Conservation (phyloP, 192 early-diverging fungal species). For the Martensiomyces pterosporus region DNA sequence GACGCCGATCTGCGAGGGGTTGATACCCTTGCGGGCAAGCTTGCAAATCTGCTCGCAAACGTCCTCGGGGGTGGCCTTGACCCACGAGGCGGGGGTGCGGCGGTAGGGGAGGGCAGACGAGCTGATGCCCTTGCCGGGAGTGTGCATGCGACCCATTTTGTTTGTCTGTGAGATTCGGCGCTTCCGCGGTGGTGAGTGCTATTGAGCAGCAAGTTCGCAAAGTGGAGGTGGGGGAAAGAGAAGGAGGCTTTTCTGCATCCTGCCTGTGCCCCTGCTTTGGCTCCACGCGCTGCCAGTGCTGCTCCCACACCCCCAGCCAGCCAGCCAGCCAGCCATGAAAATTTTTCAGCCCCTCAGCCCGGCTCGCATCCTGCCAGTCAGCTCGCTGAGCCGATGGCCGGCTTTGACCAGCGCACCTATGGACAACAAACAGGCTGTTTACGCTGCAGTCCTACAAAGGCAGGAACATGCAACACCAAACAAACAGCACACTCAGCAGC, state of each 20-base stretch:
- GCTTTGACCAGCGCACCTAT: too few relatives aligned
- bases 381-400: too few relatives aligned
- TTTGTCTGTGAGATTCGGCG: conserved; percentile 7
- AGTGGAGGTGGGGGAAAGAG: neutral
- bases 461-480: too few relatives aligned
- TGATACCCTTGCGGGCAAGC: conserved; percentile 98
- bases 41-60: conserved; percentile 98
- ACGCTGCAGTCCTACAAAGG: too few relatives aligned
- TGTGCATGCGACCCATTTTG: conserved; percentile 94
- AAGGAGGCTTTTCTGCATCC: conserved; percentile 4
- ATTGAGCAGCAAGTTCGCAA: conserved; percentile 9
- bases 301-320: too few relatives aligned
- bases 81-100: conserved; percentile 94
- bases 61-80: conserved; percentile 96
- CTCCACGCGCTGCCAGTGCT: too few relatives aligned
- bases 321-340: conserved; percentile 1
- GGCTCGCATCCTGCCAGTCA: conserved; percentile 7
- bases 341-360: neutral
- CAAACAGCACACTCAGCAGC: too few relatives aligned
- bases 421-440: too few relatives aligned
- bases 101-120: conserved; percentile 91
- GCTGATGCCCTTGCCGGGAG: conserved; percentile 96
- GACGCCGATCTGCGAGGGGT: conserved; percentile 98
- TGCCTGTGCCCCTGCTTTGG: neutral
- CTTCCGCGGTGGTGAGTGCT: conserved; percentile 3